These are phyloP conservation scores for Asparagopsis taxiformis DNA, from an alignment of 31 red algal genomes.

Conservation along the genomic window DNA sequence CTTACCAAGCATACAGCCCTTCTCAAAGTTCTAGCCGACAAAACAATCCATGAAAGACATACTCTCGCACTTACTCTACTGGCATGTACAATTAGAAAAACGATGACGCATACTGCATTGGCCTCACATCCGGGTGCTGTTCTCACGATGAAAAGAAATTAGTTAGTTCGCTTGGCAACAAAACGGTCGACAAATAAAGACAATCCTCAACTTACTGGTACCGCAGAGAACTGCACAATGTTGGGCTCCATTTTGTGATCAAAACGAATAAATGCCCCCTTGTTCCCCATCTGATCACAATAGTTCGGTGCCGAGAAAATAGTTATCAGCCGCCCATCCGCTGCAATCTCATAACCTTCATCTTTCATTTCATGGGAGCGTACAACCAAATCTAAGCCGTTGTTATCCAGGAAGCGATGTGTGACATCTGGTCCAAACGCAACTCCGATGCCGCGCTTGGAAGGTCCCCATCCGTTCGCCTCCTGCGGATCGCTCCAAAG, in stretches of 20 bases:
- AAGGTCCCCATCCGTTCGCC: slow-evolving; percentile 80
- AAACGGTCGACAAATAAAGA: neutral
- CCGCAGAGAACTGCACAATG: slow-evolving; percentile 80
- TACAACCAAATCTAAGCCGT: slow-evolving; percentile 80
- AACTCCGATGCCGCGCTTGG: slow-evolving; percentile 93
- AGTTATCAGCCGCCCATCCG: slow-evolving; percentile 92
- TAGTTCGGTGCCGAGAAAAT: slow-evolving; percentile 99
- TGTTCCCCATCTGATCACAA: slow-evolving; percentile 95
- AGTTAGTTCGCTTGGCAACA: neutral
- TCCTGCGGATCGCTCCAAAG: slow-evolving; percentile 98
- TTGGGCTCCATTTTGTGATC: slow-evolving; percentile 77
- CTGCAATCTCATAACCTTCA: slow-evolving; percentile 95
- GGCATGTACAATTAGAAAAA: slow-evolving; percentile 10
- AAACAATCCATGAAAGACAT: neutral
- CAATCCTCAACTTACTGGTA: slow-evolving; percentile 35
- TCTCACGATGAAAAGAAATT: neutral
- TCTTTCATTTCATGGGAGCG: slow-evolving; percentile 99
- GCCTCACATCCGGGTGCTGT: slow-evolving; percentile 64
- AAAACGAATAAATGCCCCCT: slow-evolving; percentile 86
- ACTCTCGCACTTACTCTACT: neutral
- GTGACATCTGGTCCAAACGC: slow-evolving; percentile 98
- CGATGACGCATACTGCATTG: slow-evolving; percentile 76
- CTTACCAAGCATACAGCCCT: too few relatives aligned
- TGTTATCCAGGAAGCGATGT: slow-evolving; percentile 85
- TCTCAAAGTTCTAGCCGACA: too few relatives aligned